Evolutionary conservation across 257 asterid genomes (phyloP).

Genomic region (Solanum pennellii): DNA sequence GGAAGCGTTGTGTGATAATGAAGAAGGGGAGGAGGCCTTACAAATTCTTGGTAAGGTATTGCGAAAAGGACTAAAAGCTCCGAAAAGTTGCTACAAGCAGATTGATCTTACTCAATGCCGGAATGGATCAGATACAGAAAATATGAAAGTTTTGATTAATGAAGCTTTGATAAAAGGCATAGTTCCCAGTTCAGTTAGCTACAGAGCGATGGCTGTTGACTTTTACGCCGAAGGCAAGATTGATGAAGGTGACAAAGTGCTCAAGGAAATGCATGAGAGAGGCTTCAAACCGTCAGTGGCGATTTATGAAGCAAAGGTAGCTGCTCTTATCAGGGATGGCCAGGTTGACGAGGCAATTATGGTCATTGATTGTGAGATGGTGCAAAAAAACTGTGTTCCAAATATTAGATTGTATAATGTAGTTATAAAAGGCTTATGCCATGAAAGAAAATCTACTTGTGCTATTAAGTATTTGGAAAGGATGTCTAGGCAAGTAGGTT

Average conservation of each 20-base stretch:
- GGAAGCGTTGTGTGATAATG: conserved; percentile 72
- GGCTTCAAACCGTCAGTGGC: conserved; percentile 42
- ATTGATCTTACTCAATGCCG: conserved; percentile 37
- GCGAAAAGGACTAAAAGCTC: conserved; percentile 76
- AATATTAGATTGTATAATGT: conserved; percentile 42
- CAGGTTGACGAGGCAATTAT: conserved; percentile 45
- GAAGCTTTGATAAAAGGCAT: conserved; percentile 60
- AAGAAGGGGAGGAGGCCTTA: conserved; percentile 55
- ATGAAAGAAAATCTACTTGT: conserved; percentile 18
- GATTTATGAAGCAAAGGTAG: conserved; percentile 58
- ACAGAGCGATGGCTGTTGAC: conserved; percentile 54
- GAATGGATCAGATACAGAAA: conserved; percentile 12
- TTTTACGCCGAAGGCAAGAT: conserved; percentile 61
- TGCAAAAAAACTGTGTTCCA: conserved; percentile 43
- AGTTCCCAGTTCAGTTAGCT: conserved; percentile 59
- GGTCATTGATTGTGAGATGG: conserved; percentile 60
- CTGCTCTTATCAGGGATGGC: conserved; percentile 34
- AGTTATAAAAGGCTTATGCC: conserved; percentile 58
- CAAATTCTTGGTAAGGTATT: conserved; percentile 57
- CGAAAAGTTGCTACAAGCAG: conserved; percentile 35
- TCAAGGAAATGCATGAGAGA: conserved; percentile 42
- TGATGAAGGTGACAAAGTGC: conserved; percentile 47
- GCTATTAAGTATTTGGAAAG: conserved; percentile 47
- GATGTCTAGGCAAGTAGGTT: conserved; percentile 46
- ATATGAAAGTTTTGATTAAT: conserved; percentile 43